Base-by-base conservation (phyloP, 306 rosid genomes). In the Spatholobus suberectus region DNA sequence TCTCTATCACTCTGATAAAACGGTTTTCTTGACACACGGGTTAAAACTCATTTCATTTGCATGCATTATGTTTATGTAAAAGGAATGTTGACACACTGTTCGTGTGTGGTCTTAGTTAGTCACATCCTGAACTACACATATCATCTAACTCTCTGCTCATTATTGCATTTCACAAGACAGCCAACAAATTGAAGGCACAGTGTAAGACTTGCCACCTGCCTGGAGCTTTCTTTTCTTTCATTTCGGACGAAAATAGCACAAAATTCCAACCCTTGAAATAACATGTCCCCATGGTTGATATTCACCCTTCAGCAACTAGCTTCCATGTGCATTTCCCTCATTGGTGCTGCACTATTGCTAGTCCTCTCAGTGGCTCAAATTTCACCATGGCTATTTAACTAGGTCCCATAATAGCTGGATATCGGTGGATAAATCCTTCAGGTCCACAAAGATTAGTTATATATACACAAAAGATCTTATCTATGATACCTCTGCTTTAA, bases 51-150 rank as follows among this genome's bases (percentile, higher is more conserved):
- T 77, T 26, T 57, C 62, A 38, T 75, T 27, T 74, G 46, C 58
- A 57, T 75, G 67, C 81, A 70, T 57, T 10, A 18, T 68, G 51
- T 77, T 55, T 65, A 85, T 66, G 62, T 70, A 83, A 75, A 88
- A 78, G 49, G 91, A 85, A 87, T 89, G 81, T 72, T 86, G 90
- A 70, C 57, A 81, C 82, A 34, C 62, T 85, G 80, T 73, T 89
- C 67, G n/a, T 47, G 87, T 84, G 81, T 86, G 70, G 81, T 79
- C 75, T 89, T 75, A 89, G 91, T 90, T 89, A 70, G 94, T 91
- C 96, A 93, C 88, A 91, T 88, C 90, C 13, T 68, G 41, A 85
- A 82, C 78, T 80, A 59, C 74, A 76, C 38, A 24, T 4, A 66
- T 58, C 69, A 75, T 76, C 61, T n/a, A 58, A 29, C 32, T 70